Percentiles rank a stretch among this genome's conserved stretches.
Evolutionary conservation across 305 asterid species (phyloP).

Genomic region (Solanum hybrid): DNA sequence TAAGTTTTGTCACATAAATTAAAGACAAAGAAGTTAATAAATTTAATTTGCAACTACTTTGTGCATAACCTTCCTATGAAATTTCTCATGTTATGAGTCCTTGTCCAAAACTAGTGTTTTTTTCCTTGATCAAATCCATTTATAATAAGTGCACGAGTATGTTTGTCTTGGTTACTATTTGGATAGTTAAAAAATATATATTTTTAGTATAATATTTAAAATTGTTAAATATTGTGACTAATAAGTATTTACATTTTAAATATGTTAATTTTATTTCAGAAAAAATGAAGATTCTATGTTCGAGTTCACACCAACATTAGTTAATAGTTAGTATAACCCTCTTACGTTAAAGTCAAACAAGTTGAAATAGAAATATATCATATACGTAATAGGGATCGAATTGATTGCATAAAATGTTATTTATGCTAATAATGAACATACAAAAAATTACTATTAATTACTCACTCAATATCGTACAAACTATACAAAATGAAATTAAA

Average conservation of each 20-base stretch:
- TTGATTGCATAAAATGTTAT: neutral
- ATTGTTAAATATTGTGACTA: neutral
- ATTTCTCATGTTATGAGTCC: neutral
- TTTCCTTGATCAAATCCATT: neutral
- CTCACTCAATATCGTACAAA: neutral
- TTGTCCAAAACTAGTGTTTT: neutral
- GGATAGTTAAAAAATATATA: neutral
- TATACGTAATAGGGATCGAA: neutral
- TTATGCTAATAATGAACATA: neutral
- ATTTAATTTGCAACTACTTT: neutral
- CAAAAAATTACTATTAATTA: no score
- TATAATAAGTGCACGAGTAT: neutral
- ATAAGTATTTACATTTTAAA: neutral
- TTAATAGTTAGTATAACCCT: neutral
- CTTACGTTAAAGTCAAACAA: no score
- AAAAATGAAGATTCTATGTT: no score
- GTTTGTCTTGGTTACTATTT: neutral
- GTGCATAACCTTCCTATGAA: neutral
- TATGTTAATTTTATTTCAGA: no score
- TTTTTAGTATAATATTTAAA: no score
- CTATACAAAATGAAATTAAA: neutral
- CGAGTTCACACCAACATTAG: neutral
- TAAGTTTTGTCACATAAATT: neutral
- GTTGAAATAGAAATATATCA: no score
- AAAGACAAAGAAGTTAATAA: neutral